Evolutionary conservation across 108 stramenopile genomes (phyloP).

Genomic region (Cyclotella baltica): DNA sequence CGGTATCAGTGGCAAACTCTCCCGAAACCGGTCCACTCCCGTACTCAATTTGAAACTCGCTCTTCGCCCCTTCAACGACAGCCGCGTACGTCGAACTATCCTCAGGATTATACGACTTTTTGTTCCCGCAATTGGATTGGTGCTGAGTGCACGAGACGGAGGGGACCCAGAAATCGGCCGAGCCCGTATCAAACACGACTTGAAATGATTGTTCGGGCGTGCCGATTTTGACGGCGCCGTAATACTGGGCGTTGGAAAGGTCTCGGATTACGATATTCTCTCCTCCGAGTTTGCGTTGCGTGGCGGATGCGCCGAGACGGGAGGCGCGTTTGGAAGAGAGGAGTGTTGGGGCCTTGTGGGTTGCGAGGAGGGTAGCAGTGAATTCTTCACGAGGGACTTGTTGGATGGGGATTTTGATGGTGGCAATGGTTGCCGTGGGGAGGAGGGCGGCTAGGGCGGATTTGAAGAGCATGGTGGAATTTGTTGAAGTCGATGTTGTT

Average conservation of each 20-base stretch:
- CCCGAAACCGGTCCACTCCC: conserved; percentile 87
- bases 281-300: conserved; percentile 7
- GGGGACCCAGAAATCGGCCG: conserved; percentile 98
- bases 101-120: conserved; percentile 57
- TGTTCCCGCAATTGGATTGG: conserved; percentile 58
- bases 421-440: neutral
- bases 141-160: conserved; percentile 67
- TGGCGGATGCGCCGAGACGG: conserved; percentile 9
- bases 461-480: neutral
- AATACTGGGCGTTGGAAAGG: conserved; percentile 80
- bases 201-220: conserved; percentile 88
- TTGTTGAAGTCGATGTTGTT: neutral
- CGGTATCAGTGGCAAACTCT: conserved; percentile 70
- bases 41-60: conserved; percentile 93
- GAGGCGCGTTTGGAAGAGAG: neutral
- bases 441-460: conserved; percentile 18
- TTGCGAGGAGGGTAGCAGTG: conserved; percentile 24
- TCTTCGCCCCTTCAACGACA: conserved; percentile 55
- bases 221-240: conserved; percentile 74
- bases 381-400: conserved; percentile 36
- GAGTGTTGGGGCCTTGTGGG: conserved; percentile 16
- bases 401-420: conserved; percentile 30
- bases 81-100: conserved; percentile 59
- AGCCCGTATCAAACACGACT: conserved; percentile 98
- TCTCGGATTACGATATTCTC: conserved; percentile 45